These are phyloP conservation scores for Castanea mollissima DNA, from an alignment of 306 rosid genomes.

Conservation along the genomic window DNA sequence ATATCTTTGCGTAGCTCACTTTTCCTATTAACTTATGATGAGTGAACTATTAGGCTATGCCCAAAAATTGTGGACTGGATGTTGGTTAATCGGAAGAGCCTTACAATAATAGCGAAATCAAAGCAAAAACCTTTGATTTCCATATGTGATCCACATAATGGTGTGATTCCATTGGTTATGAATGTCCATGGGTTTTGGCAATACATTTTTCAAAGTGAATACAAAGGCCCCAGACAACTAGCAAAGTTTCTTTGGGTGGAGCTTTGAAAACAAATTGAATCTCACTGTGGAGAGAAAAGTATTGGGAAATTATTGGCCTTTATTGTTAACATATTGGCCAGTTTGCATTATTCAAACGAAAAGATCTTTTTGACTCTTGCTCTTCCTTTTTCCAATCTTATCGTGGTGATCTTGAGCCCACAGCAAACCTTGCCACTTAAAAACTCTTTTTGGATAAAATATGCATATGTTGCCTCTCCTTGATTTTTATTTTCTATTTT, in stretches of 20 bases:
- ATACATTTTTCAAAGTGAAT: not conserved
- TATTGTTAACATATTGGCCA: not conserved
- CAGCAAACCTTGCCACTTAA: not conserved
- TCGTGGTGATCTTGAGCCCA: not conserved
- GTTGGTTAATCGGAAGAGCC: not conserved
- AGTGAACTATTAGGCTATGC: not conserved
- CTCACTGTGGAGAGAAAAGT: constrained; percentile 2
- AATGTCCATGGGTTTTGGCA: not conserved
- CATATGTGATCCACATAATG: not conserved
- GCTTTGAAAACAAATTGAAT: constrained; percentile 12
- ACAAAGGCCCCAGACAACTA: not conserved
- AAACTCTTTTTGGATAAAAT: not conserved
- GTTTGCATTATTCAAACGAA: constrained; percentile 1
- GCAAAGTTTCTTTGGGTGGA: constrained; percentile 14
- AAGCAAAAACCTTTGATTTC: not conserved
- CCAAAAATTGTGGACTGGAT: not conserved
- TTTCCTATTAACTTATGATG: not conserved
- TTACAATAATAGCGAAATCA: not conserved
- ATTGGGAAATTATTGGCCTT: constrained; percentile 20
- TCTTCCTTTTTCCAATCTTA: not conserved
- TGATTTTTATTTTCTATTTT: too few relatives aligned
- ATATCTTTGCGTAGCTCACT: not conserved
- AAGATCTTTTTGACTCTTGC: constrained; percentile 10
- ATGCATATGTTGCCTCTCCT: too few relatives aligned
- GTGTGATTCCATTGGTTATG: not conserved